Percentiles rank a stretch among this genome's conserved stretches.
phyloP scores from a whole-genome alignment of 805 yeast species.

The Saccharomyces jurei region DNA sequence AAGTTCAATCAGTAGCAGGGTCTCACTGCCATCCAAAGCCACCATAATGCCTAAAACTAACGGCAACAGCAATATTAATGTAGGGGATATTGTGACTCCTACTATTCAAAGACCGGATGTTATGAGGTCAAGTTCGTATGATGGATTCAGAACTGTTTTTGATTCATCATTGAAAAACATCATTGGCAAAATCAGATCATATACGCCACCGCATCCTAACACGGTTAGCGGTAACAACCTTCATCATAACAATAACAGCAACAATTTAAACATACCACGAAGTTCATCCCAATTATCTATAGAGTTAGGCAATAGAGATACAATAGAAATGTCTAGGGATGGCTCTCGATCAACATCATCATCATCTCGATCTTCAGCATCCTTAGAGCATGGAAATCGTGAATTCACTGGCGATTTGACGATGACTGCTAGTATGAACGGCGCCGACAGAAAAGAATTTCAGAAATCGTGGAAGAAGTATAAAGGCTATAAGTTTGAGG shows the following conservation, averaged over 20 bases:
- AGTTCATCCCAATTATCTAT: not conserved
- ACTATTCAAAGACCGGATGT: not conserved
- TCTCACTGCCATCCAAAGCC: slow-evolving; percentile 12
- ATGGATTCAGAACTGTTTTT: slow-evolving; percentile 23
- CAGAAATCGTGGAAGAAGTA: slow-evolving; percentile 18
- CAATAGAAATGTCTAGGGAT: not conserved
- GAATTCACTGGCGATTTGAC: not conserved
- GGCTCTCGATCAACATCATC: not conserved
- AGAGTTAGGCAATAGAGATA: not conserved
- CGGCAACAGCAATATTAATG: not conserved
- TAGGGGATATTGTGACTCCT: not conserved
- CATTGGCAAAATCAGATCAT: slow-evolving; percentile 25
- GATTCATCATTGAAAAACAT: slow-evolving; percentile 27
- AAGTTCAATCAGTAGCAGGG: slow-evolving; percentile 14
- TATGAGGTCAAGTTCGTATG: slow-evolving; percentile 20
- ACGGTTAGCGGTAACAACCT: not conserved
- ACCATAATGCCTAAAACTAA: not conserved
- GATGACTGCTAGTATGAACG: not conserved
- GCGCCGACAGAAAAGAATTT: not conserved
- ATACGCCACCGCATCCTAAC: slow-evolving; percentile 21
- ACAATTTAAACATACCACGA: slow-evolving; percentile 1
- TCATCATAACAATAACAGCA: slow-evolving; percentile 1
- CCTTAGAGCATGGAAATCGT: not conserved
- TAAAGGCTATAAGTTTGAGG: slow-evolving; percentile 24
- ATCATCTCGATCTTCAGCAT: not conserved